phyloP scores from a whole-genome alignment of 495 filamentous ascomycete species.

The Elaphomyces granulatus region DNA sequence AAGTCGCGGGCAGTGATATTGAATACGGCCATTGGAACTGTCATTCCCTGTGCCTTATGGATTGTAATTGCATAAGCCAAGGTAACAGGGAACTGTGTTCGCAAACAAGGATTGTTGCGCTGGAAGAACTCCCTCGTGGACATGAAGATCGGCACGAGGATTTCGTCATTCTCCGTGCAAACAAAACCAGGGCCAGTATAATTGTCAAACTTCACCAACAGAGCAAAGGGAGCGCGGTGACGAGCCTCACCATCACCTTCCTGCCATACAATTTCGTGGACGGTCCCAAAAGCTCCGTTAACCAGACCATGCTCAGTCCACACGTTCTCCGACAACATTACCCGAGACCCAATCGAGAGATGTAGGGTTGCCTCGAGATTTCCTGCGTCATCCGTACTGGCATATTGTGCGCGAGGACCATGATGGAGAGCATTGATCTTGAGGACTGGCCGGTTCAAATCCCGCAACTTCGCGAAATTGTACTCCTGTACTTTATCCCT shows the following conservation, averaged over 20 bases:
- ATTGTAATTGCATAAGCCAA: conserved; percentile 7
- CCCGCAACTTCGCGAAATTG: background rate
- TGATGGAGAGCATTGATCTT: background rate
- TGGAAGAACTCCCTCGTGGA: conserved; percentile 4
- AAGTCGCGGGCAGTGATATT: conserved; percentile 4
- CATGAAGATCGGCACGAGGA: conserved; percentile 4
- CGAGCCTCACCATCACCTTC: background rate
- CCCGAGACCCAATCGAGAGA: background rate
- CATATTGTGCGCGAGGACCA: no score
- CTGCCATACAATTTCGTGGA: background rate
- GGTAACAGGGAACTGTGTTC: conserved; percentile 5
- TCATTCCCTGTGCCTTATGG: conserved; percentile 8
- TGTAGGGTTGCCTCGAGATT: background rate
- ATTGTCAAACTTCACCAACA: background rate
- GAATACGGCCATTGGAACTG: conserved; percentile 3
- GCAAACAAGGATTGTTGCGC: background rate
- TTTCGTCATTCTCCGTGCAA: background rate
- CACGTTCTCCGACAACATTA: background rate
- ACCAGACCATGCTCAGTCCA: background rate
- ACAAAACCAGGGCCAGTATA: background rate
- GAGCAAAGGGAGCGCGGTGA: background rate
- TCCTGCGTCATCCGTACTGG: no score
- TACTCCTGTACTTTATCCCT: background rate
- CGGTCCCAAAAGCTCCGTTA: background rate
- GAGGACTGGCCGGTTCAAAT: background rate